Evolutionary conservation across 2,329 filamentous ascomycete species (phyloP).

Genomic region (Aspergillus sp.): DNA sequence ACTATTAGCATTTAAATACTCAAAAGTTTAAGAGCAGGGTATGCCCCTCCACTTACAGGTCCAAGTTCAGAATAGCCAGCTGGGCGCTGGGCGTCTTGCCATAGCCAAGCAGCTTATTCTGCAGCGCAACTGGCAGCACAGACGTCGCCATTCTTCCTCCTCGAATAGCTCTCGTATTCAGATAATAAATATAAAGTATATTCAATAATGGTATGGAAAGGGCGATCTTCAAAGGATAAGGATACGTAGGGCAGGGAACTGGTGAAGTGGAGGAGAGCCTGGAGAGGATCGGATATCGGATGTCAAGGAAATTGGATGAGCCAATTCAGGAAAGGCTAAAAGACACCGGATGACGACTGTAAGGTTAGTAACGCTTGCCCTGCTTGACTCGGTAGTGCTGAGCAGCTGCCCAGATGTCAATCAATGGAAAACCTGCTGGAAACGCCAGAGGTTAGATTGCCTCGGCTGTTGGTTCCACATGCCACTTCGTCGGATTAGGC

Average conservation of each 20-base stretch:
- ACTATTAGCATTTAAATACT: background rate
- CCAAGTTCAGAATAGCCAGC: slow-evolving; percentile 40
- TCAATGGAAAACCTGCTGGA: background rate
- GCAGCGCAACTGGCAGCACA: slow-evolving; percentile 43
- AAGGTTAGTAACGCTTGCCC: background rate
- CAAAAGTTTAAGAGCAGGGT: background rate
- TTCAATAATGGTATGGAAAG: background rate
- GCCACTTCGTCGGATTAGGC: slow-evolving; percentile 2
- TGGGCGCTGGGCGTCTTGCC: slow-evolving; percentile 33
- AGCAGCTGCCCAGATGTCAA: background rate
- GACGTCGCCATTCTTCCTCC: slow-evolving; percentile 39
- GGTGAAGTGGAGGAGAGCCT: slow-evolving; percentile 12
- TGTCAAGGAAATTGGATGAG: slow-evolving; percentile 8
- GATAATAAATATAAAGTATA: background rate
- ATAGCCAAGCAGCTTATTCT: slow-evolving; percentile 45
- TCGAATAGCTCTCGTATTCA: background rate
- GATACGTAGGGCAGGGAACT: background rate
- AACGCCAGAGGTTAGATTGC: background rate
- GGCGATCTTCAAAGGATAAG: slow-evolving; percentile 3
- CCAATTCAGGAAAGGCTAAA: slow-evolving; percentile 2
- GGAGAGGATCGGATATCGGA: slow-evolving; percentile 17
- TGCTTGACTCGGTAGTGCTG: background rate
- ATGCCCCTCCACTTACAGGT: slow-evolving; percentile 39
- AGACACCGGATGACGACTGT: background rate
- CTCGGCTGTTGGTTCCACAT: slow-evolving; percentile 17